Conservation (phyloP, 2,329 filamentous ascomycete genomes). For the Aaosphaeria arxii region DNA sequence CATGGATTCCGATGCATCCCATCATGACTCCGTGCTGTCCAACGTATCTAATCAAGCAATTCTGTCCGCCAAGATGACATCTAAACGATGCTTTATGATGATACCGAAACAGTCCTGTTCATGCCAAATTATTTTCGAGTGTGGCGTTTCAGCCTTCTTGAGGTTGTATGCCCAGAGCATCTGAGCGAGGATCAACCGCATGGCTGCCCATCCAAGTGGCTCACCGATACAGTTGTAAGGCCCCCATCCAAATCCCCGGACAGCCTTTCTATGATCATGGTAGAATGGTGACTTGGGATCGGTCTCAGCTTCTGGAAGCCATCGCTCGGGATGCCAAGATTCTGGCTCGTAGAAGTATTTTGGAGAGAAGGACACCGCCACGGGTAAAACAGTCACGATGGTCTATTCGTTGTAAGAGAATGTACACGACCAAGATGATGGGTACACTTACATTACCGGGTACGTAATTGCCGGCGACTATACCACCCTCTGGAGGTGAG, state of each 20-base stretch:
- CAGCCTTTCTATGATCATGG: conserved; percentile 2
- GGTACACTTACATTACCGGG: conserved; percentile 3
- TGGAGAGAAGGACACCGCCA: conserved; percentile 1
- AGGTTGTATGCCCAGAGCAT: conserved; percentile 6
- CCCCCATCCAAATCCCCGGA: conserved; percentile 3
- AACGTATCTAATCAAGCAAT: background rate
- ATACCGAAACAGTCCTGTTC: conserved; percentile 7
- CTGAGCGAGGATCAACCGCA: conserved; percentile 5
- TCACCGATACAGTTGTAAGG: conserved; percentile 6
- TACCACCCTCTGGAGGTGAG: conserved; percentile 6
- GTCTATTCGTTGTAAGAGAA: conserved; percentile 1
- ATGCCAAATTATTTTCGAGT: conserved; percentile 3
- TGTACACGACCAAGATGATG: background rate
- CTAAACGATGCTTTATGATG: conserved; percentile 5
- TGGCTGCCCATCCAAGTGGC: conserved; percentile 4
- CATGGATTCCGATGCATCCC: background rate
- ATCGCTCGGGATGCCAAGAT: conserved; percentile 9
- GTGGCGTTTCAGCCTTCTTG: conserved; percentile 1
- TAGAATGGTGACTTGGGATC: conserved; percentile 5
- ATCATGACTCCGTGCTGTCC: background rate
- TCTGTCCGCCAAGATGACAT: conserved; percentile 4
- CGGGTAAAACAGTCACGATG: conserved; percentile 3
- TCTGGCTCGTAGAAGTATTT: conserved; percentile 5
- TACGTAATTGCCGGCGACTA: conserved; percentile 4
- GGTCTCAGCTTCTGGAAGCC: conserved; percentile 4